Base-by-base conservation (phyloP, 306 rosid genomes). In the Lotus japonicus region DNA sequence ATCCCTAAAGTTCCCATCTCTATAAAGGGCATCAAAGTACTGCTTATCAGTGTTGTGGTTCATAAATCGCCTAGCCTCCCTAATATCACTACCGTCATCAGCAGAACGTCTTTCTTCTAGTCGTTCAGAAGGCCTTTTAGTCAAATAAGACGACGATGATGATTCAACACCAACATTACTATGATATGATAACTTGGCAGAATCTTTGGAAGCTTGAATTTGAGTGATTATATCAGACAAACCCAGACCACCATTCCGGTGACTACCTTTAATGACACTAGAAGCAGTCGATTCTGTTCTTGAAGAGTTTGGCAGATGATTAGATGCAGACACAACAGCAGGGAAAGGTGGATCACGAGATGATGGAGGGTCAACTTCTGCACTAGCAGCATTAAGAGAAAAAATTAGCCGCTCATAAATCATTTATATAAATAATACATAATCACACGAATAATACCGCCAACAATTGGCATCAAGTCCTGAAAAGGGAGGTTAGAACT, bases 351-450 rank as follows among this genome's bases (percentile, higher is more conserved):
- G 99, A 77, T 95, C 99, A 83, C 99, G 99, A 91, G 99, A 84
- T 67, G 99, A 95, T 85, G 99, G 99, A 95, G 95, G 96, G 91
- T 95, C 99, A 91, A 95, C 97, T 87, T 97, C 99, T 95, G 99
- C 91, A 80, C 97, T 87, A 95, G 97, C 96, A 81, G 82, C 77
- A 88, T 88, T 74, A 91, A 85, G 51, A 80, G 78, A 82, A 77
- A 86, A 86, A 88, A 65, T 94, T 86, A 90, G 92, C 97, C 80
- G 81, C 84, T 83, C 92, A 84, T 82, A 76, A 63, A 63, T 62
- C 71, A 45, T 71, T 64, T 77, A 73, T 19, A 48, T 33, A 59
- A 53, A 55, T n/a, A n/a, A n/a, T n/a, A n/a, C n/a, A n/a, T n/a
- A 16, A 17, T 21, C 53, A 68, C 26, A 69, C 65, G 19, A 58